phyloP scores from a whole-genome alignment of 306 rosid species.

The Malus orientalis region DNA sequence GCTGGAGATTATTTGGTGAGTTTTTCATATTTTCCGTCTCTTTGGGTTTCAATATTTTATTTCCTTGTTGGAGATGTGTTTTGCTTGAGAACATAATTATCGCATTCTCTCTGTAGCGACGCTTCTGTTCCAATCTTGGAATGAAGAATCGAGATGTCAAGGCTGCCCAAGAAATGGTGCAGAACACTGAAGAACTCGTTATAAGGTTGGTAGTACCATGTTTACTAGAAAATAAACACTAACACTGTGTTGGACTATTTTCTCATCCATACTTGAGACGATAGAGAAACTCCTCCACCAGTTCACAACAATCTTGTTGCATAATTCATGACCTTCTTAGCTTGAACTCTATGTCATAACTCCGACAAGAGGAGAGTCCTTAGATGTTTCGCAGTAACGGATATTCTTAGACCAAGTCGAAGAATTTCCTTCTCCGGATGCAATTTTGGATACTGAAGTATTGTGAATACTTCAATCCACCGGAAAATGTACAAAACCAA shows the following conservation, averaged over 20 bases:
- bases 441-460: background rate
- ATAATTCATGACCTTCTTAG: background rate
- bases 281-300: background rate
- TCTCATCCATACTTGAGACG: background rate
- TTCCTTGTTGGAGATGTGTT: background rate
- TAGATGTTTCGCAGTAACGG: background rate
- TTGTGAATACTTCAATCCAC: background rate
- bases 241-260: too few relatives aligned
- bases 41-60: background rate
- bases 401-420: background rate
- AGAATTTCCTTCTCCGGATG: background rate
- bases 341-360: background rate
- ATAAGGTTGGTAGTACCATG: background rate
- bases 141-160: conserved; percentile 8
- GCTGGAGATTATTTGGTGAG: conserved; percentile 11
- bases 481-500: background rate
- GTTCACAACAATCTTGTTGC: background rate
- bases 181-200: conserved; percentile 9
- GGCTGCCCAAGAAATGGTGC: conserved; percentile 12
- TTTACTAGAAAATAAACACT: background rate
- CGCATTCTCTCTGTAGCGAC: background rate
- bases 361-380: background rate
- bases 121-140: conserved; percentile 10
- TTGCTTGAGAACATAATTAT: background rate
- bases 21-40: background rate